Conservation (phyloP, 2,329 filamentous ascomycete genomes). For the Aspergillus costaricaensis region DNA sequence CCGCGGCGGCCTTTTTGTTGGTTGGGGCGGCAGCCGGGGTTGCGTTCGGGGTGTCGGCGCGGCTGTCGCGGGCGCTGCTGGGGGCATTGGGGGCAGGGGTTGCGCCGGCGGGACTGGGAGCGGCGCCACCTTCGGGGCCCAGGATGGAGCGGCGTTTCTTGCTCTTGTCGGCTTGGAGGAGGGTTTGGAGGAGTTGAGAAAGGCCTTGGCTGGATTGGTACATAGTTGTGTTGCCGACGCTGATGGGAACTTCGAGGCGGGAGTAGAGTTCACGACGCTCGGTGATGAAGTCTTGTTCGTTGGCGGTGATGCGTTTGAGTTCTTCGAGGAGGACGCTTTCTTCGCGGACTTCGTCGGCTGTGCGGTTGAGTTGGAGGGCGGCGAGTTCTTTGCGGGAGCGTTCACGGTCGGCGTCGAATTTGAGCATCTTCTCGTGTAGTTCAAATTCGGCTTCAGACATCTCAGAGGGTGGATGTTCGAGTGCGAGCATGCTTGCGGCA, state of each 20-base stretch:
- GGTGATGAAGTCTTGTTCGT: constrained; percentile 81
- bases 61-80: constrained; percentile 39
- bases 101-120: constrained; percentile 57
- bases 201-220: constrained; percentile 83
- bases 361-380: constrained; percentile 73
- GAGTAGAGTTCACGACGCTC: constrained; percentile 85
- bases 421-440: constrained; percentile 79
- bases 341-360: constrained; percentile 85
- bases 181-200: constrained; percentile 75
- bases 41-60: constrained; percentile 41
- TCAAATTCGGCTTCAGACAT: constrained; percentile 87
- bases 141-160: constrained; percentile 81
- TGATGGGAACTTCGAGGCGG: constrained; percentile 79
- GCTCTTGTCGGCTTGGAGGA: constrained; percentile 79
- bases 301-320: constrained; percentile 84
- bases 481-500: constrained; percentile 76
- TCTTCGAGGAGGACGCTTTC: constrained; percentile 88
- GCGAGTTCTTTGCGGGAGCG: constrained; percentile 81
- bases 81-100: constrained; percentile 42
- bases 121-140: constrained; percentile 56
- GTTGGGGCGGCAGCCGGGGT: constrained; percentile 20
- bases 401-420: constrained; percentile 82
- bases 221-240: constrained; percentile 66
- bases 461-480: constrained; percentile 75
- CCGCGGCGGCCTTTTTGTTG: constrained; percentile 42